Evolutionary conservation across 2,329 filamentous ascomycete species (phyloP), one percentile per base, ranked within the genome.

Genomic region (Verticillium zaregamsianum): DNA sequence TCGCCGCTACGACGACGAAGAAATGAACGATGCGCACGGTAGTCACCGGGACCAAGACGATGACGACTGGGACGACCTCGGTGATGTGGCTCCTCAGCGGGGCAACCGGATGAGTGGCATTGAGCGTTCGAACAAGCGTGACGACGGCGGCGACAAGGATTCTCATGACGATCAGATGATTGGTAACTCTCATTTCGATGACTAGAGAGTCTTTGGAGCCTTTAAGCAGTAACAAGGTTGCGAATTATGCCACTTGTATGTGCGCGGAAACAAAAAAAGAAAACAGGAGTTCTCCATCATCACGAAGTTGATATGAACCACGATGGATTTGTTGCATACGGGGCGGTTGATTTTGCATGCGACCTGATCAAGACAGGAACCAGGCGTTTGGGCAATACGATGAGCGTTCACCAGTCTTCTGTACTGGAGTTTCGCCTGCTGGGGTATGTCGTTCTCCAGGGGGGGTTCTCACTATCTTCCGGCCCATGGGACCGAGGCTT

Each of bases 81-180:
- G 83, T 63, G 85, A 86, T 64, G 71, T 81, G 61, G 82, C 85
- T 66, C 76, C 76, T 56, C 77, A 78, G 65, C 82, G 77, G 68
- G 72, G 75, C 49, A 86, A 86, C 68, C 80, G 85, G 59, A 89
- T 89, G 86, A 89, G 86, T 70, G 86, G 86, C 55, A 82, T 88
- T 65, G 79, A 86, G 58, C 84, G 81, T 71, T 84, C 82, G 55
- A 78, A 78, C 59, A 79, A 78, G 62, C 79, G 85, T 66, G 82
- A 85, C 74, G 57, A 77, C 74, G 33, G 49, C 39, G 57, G 52
- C n/a, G 17, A 31, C 49, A 55, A 33, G 25, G 58, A 59, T 9
- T 54, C 40, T 61, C 78, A 81, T 65, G 87, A 90, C 63, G 85
- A 88, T 70, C 80, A 86, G 65, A 86, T 88, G 79, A 85, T 90